Evolutionary conservation across 331 rosid genomes (phyloP).

Genomic region (Pyracantha coccinea): DNA sequence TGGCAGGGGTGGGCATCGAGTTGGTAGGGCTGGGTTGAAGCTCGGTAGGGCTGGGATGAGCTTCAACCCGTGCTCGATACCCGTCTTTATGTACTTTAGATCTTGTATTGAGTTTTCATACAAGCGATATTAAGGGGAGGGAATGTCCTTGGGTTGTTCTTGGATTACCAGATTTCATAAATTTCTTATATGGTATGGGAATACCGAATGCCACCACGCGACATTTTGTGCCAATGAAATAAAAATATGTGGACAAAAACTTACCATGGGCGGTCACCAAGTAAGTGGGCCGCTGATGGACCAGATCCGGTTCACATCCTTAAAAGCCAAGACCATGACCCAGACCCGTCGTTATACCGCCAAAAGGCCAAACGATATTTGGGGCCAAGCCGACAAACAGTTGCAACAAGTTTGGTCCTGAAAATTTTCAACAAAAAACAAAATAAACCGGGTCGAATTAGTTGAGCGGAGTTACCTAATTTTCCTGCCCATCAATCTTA

Average conservation of each 20-base stretch:
- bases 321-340: too few species aligned
- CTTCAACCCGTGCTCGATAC: neutral
- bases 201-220: accelerated
- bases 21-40: neutral
- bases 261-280: too few species aligned
- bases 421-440: too few species aligned
- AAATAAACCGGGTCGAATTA: too few species aligned
- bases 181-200: neutral
- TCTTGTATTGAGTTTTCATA: neutral
- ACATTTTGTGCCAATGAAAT: neutral
- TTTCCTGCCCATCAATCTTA: too few species aligned
- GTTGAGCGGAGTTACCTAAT: too few species aligned
- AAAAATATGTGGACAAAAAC: too few species aligned
- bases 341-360: neutral
- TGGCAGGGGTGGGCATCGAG: neutral
- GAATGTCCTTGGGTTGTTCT: neutral
- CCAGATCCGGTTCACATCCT: neutral
- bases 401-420: neutral
- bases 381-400: neutral
- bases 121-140: neutral
- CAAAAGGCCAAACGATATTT: neutral
- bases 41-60: neutral
- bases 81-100: neutral
- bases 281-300: neutral
- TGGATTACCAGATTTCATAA: neutral